These are phyloP conservation scores for Eutrema yunnanense DNA, from an alignment of 345 rosid genomes.

Conservation along the genomic window DNA sequence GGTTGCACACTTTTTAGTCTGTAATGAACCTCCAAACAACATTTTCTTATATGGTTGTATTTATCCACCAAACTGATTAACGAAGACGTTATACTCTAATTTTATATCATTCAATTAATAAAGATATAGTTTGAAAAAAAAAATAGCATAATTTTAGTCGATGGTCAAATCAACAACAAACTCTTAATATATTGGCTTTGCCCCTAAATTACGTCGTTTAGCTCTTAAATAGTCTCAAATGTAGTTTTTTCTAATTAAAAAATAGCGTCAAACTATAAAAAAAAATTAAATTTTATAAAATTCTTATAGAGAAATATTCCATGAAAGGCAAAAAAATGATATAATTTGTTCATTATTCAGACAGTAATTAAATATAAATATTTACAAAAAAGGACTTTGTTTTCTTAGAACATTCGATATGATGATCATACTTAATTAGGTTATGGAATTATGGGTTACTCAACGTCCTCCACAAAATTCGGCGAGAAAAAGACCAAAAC, in stretches of 20 bases:
- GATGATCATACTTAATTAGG: background rate
- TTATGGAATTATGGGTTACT: background rate
- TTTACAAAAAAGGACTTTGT: background rate
- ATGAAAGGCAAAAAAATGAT: background rate
- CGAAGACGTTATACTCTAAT: too few species aligned
- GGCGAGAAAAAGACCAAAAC: background rate
- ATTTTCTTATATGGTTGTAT: too few species aligned
- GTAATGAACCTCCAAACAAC: too few species aligned
- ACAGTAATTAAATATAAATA: background rate
- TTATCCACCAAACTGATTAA: too few species aligned
- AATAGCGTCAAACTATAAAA: background rate
- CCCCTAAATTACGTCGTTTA: background rate
- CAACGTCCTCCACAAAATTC: slow-evolving; percentile 18
- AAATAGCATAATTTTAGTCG: background rate
- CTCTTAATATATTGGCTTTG: background rate
- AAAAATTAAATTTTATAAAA: background rate
- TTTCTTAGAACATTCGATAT: background rate
- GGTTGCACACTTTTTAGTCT: too few species aligned
- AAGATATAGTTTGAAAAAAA: too few species aligned
- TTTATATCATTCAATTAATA: too few species aligned
- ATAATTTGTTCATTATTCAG: too few species aligned
- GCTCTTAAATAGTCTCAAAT: background rate
- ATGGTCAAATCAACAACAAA: background rate
- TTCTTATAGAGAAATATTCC: background rate
- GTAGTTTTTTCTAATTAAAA: background rate